Evolutionary conservation across 331 rosid species (phyloP).

Genomic region (Quercus tomentella): DNA sequence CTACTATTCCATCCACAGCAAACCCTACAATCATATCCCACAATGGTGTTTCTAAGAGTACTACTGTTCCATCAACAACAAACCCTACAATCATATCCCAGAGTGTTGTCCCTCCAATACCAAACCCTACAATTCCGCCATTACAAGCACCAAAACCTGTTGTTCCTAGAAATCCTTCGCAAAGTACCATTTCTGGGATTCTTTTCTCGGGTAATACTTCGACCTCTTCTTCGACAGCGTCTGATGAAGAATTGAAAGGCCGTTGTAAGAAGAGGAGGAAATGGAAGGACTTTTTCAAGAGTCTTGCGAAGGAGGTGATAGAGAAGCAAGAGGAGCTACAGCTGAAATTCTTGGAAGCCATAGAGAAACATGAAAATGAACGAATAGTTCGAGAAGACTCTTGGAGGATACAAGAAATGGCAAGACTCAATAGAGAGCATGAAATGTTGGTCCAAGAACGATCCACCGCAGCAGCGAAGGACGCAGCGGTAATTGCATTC

Average conservation of each 20-base stretch:
- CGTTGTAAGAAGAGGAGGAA: constrained; percentile 53
- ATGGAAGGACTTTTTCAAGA: constrained; percentile 73
- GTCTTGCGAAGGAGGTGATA: constrained; percentile 60
- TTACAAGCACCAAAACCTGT: constrained; percentile 24
- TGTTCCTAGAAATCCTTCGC: constrained; percentile 23
- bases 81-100: constrained; percentile 39
- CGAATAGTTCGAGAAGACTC: constrained; percentile 55
- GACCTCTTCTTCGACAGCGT: constrained; percentile 66
- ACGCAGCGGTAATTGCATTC: constrained; percentile 62
- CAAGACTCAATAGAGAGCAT: constrained; percentile 52
- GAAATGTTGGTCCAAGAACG: constrained; percentile 72
- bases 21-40: constrained; percentile 39
- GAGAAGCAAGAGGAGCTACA: constrained; percentile 86
- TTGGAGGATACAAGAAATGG: constrained; percentile 73
- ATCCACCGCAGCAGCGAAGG: constrained; percentile 60
- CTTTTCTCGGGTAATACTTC: constrained; percentile 43
- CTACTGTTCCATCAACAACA: constrained; percentile 45
- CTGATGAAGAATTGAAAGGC: constrained; percentile 64
- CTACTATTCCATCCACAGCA: constrained; percentile 44
- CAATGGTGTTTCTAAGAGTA: background rate
- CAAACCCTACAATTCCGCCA: constrained; percentile 3
- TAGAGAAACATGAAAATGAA: constrained; percentile 59
- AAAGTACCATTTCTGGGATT: constrained; percentile 22
- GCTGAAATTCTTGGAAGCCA: constrained; percentile 61
- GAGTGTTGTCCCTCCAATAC: background rate